Evolutionary conservation across 2,329 filamentous ascomycete species (phyloP).

Genomic region (Hyphodiscus sp.): DNA sequence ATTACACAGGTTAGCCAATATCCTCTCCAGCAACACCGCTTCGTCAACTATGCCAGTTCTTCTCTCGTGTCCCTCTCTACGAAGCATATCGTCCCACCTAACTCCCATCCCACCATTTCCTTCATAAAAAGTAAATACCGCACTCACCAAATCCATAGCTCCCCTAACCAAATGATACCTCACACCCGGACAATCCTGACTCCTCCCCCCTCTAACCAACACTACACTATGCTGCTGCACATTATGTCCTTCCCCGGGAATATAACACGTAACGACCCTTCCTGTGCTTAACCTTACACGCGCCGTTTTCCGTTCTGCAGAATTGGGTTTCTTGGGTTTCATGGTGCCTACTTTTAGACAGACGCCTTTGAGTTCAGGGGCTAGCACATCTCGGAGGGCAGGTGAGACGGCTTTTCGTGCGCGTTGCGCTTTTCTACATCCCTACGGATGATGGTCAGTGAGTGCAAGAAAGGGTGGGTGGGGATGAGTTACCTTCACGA

Average conservation of each 20-base stretch:
- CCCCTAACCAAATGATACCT: constrained; percentile 90
- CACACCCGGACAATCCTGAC: constrained; percentile 97
- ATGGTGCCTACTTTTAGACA: constrained; percentile 90
- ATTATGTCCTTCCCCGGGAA: constrained; percentile 96
- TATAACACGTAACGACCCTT: constrained; percentile 84
- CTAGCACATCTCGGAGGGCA: constrained; percentile 60
- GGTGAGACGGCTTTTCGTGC: constrained; percentile 85
- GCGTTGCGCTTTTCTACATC: constrained; percentile 71
- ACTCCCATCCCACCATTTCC: neutral
- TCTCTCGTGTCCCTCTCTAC: neutral
- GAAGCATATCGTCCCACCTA: neutral
- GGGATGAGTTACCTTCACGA: constrained; percentile 20
- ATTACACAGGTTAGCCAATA: constrained; percentile 24
- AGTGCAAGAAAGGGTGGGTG: neutral
- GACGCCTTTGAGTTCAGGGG: constrained; percentile 88
- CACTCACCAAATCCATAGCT: constrained; percentile 81
- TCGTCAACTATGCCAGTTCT: neutral
- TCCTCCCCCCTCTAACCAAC: constrained; percentile 83
- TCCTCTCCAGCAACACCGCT: neutral
- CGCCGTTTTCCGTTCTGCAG: constrained; percentile 91
- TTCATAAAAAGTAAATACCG: constrained; percentile 1
- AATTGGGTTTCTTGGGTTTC: constrained; percentile 98
- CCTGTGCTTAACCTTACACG: constrained; percentile 85
- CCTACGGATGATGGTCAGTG: constrained; percentile 29
- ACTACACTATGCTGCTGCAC: constrained; percentile 99